Percentiles rank a stretch among this genome's conserved stretches.
Conservation (phyloP, 768 basidiomycete species). For the Hortiboletus flavorubellus region DNA sequence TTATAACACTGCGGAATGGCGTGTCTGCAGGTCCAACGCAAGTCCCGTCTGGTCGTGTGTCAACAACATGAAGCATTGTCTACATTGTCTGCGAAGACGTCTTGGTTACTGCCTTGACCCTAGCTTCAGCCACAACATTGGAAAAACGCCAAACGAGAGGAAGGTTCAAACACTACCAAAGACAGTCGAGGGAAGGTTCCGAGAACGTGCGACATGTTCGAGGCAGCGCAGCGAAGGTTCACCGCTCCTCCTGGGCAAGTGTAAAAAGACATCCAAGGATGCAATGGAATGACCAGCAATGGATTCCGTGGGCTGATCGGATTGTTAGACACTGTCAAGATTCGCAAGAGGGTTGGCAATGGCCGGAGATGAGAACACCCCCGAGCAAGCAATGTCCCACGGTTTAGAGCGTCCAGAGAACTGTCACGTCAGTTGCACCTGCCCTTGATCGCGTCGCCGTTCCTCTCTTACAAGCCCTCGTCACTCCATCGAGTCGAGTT, state of each 20-base stretch:
- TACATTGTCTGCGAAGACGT: not conserved
- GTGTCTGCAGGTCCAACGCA: too few species aligned
- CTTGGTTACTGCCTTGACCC: not conserved
- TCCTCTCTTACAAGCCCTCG: constrained; percentile 77
- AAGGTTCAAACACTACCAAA: too few species aligned
- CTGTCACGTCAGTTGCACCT: constrained; percentile 59
- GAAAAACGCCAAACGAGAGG: not conserved
- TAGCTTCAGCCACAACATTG: not conserved
- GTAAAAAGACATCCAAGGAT: not conserved
- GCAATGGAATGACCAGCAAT: not conserved
- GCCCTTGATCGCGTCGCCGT: constrained; percentile 73
- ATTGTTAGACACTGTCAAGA: not conserved
- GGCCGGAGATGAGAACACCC: too few species aligned
- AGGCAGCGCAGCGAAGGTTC: too few species aligned
- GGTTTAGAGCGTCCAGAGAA: too few species aligned
- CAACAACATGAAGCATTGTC: not conserved
- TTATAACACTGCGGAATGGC: not conserved
- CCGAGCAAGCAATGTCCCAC: too few species aligned
- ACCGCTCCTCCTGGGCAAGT: not conserved
- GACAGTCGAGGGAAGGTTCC: too few species aligned
- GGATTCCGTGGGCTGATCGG: not conserved
- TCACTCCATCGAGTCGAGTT: constrained; percentile 85
- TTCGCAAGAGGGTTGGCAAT: not conserved
- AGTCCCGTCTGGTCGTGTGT: not conserved
- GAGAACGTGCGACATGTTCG: too few species aligned